Percentiles rank a stretch among this genome's conserved stretches.
These are phyloP conservation scores for Geotrichum bryndzae DNA, from an alignment of 1,139 yeast species.

Conservation along the genomic window DNA sequence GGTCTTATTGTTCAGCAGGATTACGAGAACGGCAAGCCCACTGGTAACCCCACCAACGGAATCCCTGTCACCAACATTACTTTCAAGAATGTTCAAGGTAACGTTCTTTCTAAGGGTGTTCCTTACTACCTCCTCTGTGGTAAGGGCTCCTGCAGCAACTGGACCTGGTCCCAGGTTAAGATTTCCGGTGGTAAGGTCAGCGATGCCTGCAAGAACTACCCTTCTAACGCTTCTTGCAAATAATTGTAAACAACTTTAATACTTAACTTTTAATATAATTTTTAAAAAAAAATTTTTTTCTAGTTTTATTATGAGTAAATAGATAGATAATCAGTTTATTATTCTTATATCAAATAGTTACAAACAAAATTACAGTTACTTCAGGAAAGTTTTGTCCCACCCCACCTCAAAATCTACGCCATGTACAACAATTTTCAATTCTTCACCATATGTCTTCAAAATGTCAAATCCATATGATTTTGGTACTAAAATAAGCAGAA, in stretches of 20 bases:
- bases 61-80: background rate
- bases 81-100: conserved; percentile 1
- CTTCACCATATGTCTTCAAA: too few species aligned
- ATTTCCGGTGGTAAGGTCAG: conserved; percentile 6
- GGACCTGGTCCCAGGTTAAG: conserved; percentile 4
- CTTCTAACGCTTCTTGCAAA: conserved; percentile 4
- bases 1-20: conserved; percentile 11
- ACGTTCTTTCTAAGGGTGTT: background rate
- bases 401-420: too few species aligned
- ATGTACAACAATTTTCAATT: too few species aligned
- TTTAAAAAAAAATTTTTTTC: background rate
- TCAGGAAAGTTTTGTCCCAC: too few species aligned
- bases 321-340: too few species aligned
- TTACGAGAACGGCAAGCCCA: conserved; percentile 8
- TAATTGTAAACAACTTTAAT: background rate
- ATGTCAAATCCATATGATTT: too few species aligned
- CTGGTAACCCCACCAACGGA: conserved; percentile 7
- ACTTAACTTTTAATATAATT: background rate
- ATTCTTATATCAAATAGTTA: too few species aligned
- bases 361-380: too few species aligned
- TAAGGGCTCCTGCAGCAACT: conserved; percentile 2
- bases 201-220: conserved; percentile 2
- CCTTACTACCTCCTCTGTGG: conserved; percentile 9
- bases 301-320: too few species aligned
- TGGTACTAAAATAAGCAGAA: too few species aligned